These are phyloP conservation scores for Shiraia sp. DNA, from an alignment of 2,329 filamentous ascomycete species.

Conservation along the genomic window DNA sequence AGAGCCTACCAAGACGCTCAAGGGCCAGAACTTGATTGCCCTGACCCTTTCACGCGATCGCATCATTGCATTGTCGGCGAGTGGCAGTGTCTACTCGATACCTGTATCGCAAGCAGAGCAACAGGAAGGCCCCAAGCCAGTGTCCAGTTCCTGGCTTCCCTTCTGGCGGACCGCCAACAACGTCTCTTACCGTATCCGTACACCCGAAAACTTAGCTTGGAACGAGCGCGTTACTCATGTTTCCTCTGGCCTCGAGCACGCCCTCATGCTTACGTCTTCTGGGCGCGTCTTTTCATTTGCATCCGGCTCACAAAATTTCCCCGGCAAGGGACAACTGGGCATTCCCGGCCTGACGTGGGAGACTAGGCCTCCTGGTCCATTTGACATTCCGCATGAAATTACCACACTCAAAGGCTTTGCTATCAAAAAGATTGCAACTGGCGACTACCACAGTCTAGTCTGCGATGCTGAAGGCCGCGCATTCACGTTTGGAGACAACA, in stretches of 20 bases:
- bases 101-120: slow-evolving; percentile 78
- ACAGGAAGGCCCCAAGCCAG: slow-evolving; percentile 62
- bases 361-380: slow-evolving; percentile 74
- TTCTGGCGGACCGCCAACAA: slow-evolving; percentile 66
- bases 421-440: slow-evolving; percentile 75
- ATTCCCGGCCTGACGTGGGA: slow-evolving; percentile 81
- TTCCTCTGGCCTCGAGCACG: slow-evolving; percentile 80
- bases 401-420: slow-evolving; percentile 70
- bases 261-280: slow-evolving; percentile 78
- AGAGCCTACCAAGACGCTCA: slow-evolving; percentile 71
- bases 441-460: slow-evolving; percentile 83
- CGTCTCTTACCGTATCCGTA: slow-evolving; percentile 75
- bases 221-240: slow-evolving; percentile 76
- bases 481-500: slow-evolving; percentile 91
- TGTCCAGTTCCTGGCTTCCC: slow-evolving; percentile 72
- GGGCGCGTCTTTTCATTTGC: slow-evolving; percentile 91
- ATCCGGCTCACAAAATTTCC: slow-evolving; percentile 76
- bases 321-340: slow-evolving; percentile 82
- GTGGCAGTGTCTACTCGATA: slow-evolving; percentile 81
- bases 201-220: slow-evolving; percentile 65
- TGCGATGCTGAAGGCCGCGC: slow-evolving; percentile 75
- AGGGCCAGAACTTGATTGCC: slow-evolving; percentile 78
- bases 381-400: slow-evolving; percentile 83
- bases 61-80: slow-evolving; percentile 75
- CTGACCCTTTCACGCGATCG: slow-evolving; percentile 80